Percentiles rank a stretch among this genome's conserved stretches.
Conservation (phyloP, 2,329 filamentous ascomycete species). For the Phialophora verrucosa region DNA sequence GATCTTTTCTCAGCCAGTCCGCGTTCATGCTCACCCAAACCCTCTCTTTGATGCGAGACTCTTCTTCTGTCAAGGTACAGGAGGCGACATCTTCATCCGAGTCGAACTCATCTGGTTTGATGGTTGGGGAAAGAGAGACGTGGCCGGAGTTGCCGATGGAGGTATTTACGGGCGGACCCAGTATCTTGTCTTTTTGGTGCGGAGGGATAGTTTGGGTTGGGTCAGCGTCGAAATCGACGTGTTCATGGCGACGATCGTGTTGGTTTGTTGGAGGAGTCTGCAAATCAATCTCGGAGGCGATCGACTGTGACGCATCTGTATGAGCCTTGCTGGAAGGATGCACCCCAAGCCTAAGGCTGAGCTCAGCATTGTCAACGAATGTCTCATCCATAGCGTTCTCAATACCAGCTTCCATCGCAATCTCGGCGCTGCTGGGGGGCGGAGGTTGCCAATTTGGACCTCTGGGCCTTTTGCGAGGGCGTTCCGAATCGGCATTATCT, state of each 20-base stretch:
- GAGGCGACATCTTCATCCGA: slow-evolving; percentile 86
- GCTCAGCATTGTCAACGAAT: slow-evolving; percentile 49
- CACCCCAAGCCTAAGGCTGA: slow-evolving; percentile 11
- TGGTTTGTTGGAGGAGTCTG: neutral
- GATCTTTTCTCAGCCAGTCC: slow-evolving; percentile 85
- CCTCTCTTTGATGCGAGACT: slow-evolving; percentile 81
- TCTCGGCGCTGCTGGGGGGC: slow-evolving; percentile 64
- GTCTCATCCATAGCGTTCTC: slow-evolving; percentile 74
- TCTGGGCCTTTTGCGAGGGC: slow-evolving; percentile 43
- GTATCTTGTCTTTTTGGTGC: slow-evolving; percentile 23
- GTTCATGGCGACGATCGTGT: slow-evolving; percentile 35
- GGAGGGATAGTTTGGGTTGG: slow-evolving; percentile 19
- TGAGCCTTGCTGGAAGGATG: neutral
- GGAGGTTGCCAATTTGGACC: slow-evolving; percentile 47
- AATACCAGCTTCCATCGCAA: slow-evolving; percentile 64
- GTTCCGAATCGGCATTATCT: neutral
- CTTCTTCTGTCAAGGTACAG: slow-evolving; percentile 74
- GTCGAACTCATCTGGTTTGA: slow-evolving; percentile 75
- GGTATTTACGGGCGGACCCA: slow-evolving; percentile 35
- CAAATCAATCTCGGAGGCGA: neutral
- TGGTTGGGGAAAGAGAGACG: slow-evolving; percentile 57
- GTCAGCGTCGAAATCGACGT: slow-evolving; percentile 34
- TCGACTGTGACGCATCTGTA: neutral
- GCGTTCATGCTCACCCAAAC: slow-evolving; percentile 97
- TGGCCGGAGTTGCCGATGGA: slow-evolving; percentile 34